Conservation (phyloP, 768 basidiomycete species). For the Naganishia onofrii region DNA sequence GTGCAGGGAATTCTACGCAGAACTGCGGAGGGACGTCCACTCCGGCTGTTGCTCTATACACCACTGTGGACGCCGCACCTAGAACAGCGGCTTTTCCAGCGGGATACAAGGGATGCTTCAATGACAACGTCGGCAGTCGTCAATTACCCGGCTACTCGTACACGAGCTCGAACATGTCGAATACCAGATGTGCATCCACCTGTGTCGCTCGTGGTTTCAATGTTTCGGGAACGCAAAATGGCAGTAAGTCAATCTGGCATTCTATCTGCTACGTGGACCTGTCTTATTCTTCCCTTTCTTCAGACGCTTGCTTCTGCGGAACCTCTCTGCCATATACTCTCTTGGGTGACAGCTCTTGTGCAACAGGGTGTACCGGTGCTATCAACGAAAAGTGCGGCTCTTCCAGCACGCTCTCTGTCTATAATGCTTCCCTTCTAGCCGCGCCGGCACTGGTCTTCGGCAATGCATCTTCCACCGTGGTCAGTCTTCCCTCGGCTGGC, state of each 20-base stretch:
- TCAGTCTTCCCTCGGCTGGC: neutral
- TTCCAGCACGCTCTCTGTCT: neutral
- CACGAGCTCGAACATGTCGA: neutral
- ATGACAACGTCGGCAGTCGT: neutral
- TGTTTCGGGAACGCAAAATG: neutral
- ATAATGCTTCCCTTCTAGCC: neutral
- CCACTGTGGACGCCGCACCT: neutral
- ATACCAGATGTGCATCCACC: neutral
- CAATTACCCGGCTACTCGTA: constrained; percentile 1
- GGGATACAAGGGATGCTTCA: constrained; percentile 13
- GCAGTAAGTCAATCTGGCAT: neutral
- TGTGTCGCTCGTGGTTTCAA: neutral
- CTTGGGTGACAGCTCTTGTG: neutral
- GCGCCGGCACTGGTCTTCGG: neutral
- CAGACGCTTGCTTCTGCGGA: constrained; percentile 3
- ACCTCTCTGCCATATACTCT: neutral
- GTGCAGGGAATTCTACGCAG: constrained; percentile 1
- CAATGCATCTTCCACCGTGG: neutral
- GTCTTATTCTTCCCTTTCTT: neutral
- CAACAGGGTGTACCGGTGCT: neutral
- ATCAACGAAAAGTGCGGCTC: neutral
- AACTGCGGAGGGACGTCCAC: neutral
- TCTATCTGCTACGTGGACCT: too few relatives aligned
- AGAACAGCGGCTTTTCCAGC: neutral
- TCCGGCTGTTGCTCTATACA: neutral